Conservation (phyloP, 1,284 basidiomycete genomes). For the Earliella scabrosa region DNA sequence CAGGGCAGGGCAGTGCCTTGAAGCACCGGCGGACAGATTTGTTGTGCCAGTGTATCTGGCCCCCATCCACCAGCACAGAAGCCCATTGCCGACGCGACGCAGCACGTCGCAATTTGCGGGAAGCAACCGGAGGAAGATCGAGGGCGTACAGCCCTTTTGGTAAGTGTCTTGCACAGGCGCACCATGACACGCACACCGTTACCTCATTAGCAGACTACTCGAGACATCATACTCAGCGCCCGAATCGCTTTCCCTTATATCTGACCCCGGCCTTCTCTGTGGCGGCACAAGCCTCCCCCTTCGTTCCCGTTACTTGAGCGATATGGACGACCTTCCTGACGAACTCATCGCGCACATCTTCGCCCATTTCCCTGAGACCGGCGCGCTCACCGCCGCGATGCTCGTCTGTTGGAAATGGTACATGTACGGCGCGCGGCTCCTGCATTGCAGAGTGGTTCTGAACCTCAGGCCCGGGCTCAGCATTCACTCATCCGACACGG, state of each 20-base stretch:
- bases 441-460: conserved; percentile 22
- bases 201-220: conserved; percentile 6
- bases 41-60: neutral
- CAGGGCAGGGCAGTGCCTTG: neutral
- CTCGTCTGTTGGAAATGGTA: conserved; percentile 24
- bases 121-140: too few species aligned
- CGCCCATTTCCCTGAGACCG: conserved; percentile 12
- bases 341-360: conserved; percentile 26
- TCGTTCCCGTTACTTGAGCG: neutral
- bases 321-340: conserved; percentile 24
- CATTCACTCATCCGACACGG: conserved; percentile 9
- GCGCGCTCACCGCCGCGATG: conserved; percentile 20
- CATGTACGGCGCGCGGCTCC: conserved; percentile 22
- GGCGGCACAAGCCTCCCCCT: neutral
- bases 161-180: conserved; percentile 13
- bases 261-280: neutral
- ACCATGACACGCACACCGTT: conserved; percentile 14
- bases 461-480: conserved; percentile 12
- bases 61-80: neutral
- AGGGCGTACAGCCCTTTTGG: conserved; percentile 10
- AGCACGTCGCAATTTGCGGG: neutral
- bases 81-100: neutral
- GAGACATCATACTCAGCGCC: conserved; percentile 6
- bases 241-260: conserved; percentile 10
- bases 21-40: neutral